phyloP scores from a whole-genome alignment of 768 basidiomycete species.

The Naganishia vaughanmartiniae region DNA sequence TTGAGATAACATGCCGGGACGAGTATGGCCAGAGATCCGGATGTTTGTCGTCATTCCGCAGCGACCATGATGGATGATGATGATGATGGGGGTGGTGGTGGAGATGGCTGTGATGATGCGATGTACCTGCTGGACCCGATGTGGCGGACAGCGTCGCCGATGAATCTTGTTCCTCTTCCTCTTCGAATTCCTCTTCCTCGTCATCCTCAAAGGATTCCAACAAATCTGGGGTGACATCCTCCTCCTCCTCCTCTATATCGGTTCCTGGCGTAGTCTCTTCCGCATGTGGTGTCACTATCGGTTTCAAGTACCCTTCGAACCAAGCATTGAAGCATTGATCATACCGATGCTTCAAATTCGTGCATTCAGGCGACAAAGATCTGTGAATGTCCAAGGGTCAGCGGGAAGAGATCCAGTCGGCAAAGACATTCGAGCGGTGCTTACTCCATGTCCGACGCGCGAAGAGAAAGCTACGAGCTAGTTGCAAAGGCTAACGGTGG shows the following conservation, averaged over 20 bases:
- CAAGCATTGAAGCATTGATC: conserved; percentile 95
- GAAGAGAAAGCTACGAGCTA: not conserved
- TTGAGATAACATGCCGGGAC: not conserved
- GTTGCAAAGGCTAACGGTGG: no score
- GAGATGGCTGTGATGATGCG: not conserved
- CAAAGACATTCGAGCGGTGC: not conserved
- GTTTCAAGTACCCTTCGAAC: conserved; percentile 95
- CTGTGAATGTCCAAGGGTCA: conserved; percentile 27
- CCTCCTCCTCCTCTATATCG: conserved; percentile 27
- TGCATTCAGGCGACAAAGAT: conserved; percentile 79
- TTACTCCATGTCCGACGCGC: conserved; percentile 7
- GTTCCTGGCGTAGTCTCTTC: conserved; percentile 11
- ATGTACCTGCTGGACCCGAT: not conserved
- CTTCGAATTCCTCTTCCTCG: conserved; percentile 12
- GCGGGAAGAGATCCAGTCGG: not conserved
- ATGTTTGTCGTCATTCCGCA: conserved; percentile 18
- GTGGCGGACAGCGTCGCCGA: not conserved
- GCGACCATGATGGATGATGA: conserved; percentile 22
- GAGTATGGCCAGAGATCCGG: conserved; percentile 22
- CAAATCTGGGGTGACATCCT: conserved; percentile 9
- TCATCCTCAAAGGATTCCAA: conserved; percentile 19
- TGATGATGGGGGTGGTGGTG: not conserved
- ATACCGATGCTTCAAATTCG: conserved; percentile 81
- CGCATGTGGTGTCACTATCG: conserved; percentile 49
- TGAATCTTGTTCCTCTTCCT: not conserved